Evolutionary conservation across 192 early-diverging fungal species (phyloP).

Genomic region (Pecoramyces ruminantium): DNA sequence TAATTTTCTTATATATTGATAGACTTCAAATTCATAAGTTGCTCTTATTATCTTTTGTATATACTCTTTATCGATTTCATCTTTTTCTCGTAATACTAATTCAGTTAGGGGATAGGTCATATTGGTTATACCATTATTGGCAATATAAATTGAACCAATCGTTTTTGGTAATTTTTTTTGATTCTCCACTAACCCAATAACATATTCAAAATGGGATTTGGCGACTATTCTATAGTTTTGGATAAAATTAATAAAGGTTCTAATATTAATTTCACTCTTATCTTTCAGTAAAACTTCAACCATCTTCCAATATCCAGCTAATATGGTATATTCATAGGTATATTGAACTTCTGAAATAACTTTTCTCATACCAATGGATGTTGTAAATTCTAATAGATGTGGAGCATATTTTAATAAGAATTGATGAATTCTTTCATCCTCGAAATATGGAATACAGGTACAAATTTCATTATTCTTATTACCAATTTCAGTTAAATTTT

Average conservation of each 20-base stretch:
- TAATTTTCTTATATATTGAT: too few relatives aligned
- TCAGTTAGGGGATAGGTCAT: constrained; percentile 5
- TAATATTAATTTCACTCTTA: constrained; percentile 2
- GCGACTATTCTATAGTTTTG: constrained; percentile 3
- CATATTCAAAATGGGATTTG: constrained; percentile 3
- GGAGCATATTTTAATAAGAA: constrained; percentile 15
- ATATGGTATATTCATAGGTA: constrained; percentile 12
- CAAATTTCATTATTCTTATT: constrained; percentile 1
- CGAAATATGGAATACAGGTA: constrained; percentile 10
- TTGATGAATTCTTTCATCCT: constrained; percentile 8
- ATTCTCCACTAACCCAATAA: constrained; percentile 1
- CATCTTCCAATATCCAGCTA: constrained; percentile 9
- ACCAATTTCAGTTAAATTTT: constrained; percentile 5
- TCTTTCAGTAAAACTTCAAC: constrained; percentile 2
- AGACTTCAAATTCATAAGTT: too few relatives aligned
- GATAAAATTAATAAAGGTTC: constrained; percentile 6
- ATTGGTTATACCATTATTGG: constrained; percentile 7
- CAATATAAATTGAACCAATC: constrained; percentile 8
- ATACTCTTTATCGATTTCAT: not conserved
- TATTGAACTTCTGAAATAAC: constrained; percentile 11
- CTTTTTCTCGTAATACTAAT: constrained; percentile 8
- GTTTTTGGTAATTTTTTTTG: constrained; percentile 1
- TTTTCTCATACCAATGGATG: constrained; percentile 13
- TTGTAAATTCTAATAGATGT: constrained; percentile 8
- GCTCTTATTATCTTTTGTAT: too few relatives aligned